Conservation (phyloP, 2,329 filamentous ascomycete species). For the Paraphoma sp. region DNA sequence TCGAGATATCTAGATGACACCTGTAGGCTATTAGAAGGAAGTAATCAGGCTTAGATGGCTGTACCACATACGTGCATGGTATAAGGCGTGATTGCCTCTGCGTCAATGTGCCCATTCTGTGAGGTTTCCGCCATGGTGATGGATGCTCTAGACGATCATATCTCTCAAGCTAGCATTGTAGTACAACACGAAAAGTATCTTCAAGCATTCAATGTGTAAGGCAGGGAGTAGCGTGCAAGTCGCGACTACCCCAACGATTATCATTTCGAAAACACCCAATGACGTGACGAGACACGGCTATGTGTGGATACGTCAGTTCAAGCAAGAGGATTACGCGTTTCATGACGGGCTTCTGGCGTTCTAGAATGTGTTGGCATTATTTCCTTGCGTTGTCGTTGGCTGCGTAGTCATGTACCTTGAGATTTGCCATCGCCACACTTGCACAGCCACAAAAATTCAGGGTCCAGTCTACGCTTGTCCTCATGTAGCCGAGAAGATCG, state of each 20-base stretch:
- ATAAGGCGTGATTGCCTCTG: conserved; percentile 36
- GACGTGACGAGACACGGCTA: conserved; percentile 13
- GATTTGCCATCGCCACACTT: conserved; percentile 9
- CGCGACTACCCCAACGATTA: background rate
- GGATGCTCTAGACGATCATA: background rate
- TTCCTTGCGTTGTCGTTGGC: conserved; percentile 14
- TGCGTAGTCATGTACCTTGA: conserved; percentile 6
- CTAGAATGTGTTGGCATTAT: conserved; percentile 13
- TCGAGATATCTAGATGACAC: conserved; percentile 72
- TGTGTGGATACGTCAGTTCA: conserved; percentile 10
- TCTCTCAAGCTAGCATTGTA: background rate
- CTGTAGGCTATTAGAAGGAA: conserved; percentile 44
- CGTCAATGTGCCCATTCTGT: conserved; percentile 7
- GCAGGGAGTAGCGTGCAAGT: background rate
- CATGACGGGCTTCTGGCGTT: conserved; percentile 9
- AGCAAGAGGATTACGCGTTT: conserved; percentile 19
- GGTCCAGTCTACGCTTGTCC: background rate
- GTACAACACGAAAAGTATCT: background rate
- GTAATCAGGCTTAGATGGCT: background rate
- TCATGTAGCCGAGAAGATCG: conserved; percentile 20
- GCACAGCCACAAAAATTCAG: background rate
- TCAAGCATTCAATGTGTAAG: background rate
- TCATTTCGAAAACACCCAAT: conserved; percentile 4
- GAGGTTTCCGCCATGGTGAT: conserved; percentile 8
- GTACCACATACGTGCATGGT: conserved; percentile 40